A percentile compares a stretch with the other conserved stretches of the same genome.
Evolutionary conservation across 768 basidiomycete species (phyloP).

Genomic region (Tricholoma furcatifolium): DNA sequence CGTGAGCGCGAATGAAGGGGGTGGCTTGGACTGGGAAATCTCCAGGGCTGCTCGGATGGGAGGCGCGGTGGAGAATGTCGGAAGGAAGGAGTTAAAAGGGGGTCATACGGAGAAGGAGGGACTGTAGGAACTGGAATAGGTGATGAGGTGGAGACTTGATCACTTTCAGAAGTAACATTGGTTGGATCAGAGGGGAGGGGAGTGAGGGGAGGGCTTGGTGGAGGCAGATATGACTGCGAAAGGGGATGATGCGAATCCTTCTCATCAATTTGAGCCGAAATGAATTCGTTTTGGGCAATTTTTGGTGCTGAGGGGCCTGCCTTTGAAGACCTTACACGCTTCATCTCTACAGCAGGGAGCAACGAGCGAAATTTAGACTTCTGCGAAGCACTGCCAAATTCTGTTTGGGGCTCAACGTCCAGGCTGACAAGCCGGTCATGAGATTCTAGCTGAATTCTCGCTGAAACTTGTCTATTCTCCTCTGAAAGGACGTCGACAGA

Average conservation of each 20-base stretch:
- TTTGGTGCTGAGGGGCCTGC: conserved; percentile 22
- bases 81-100: conserved; percentile 71
- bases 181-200: conserved; percentile 34
- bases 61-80: conserved; percentile 74
- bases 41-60: conserved; percentile 81
- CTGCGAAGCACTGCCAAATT: conserved; percentile 31
- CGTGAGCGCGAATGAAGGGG: conserved; percentile 65
- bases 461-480: conserved; percentile 48
- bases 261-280: conserved; percentile 14
- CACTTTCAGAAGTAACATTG: conserved; percentile 19
- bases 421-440: conserved; percentile 45
- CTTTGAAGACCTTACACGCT: conserved; percentile 21
- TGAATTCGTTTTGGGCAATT: conserved; percentile 24
- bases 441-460: conserved; percentile 29
- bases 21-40: conserved; percentile 77
- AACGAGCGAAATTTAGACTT: conserved; percentile 46
- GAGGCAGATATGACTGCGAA: conserved; percentile 17
- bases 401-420: conserved; percentile 38
- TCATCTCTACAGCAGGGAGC: conserved; percentile 22
- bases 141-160: conserved; percentile 27
- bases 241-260: conserved; percentile 19
- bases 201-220: conserved; percentile 36
- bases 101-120: conserved; percentile 76
- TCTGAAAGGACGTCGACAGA: conserved; percentile 33
- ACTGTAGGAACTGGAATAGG: conserved; percentile 32